Base-by-base conservation (phyloP, 2,329 filamentous ascomycete genomes). In the Conoideocrella luteorostrata region DNA sequence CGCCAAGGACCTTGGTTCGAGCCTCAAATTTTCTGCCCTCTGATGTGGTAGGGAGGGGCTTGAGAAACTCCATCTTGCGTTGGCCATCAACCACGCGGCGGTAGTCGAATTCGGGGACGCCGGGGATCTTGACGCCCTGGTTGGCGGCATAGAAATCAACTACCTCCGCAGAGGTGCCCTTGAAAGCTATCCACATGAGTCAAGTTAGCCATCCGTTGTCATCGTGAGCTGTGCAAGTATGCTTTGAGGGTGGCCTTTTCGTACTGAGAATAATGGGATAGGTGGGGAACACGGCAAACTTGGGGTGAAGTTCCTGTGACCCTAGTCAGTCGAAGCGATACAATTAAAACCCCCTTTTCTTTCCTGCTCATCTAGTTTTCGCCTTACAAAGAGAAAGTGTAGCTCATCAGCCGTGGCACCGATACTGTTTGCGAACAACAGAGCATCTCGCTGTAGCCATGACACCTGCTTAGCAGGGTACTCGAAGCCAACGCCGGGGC, bases 391-490 rank as follows among this genome's bases (percentile, higher is more conserved):
- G 68, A 95, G 82, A 62, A 91, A 95, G 62, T 95, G 88, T 58
- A 95, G 79, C 72, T 96, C 90, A 55, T 95, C 82, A n/a, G 77
- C 75, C 11, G 80, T 91, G 60, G 77, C 82, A 45, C 90, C 90
- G 62, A 96, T 91, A 68, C 84, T 91, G 66, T 85, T 84, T 55
- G 90, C 89, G 64, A 96, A 96, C 49, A 97, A 81, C 49, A 96
- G 74, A 28, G 83, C 80, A 72, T 96, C 90, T 52, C 90, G 81
- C 77, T 90, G 89, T 56, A 87, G 67, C 90, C 89, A 96, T 55
- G 83, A 78, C 10, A 95, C 88, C 59, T 84, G 77, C 58, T 79
- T 71, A 38, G 77, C 66, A 46, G 88, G 87, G 63, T 86, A 95
- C 66, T 93, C 79, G 67, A 90, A 89, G 57, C 88, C 88, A 60